Percentiles rank a stretch among this genome's conserved stretches.
These are phyloP conservation scores for Dalbergia cochinchinensis DNA, from an alignment of 306 rosid species.

Conservation along the genomic window DNA sequence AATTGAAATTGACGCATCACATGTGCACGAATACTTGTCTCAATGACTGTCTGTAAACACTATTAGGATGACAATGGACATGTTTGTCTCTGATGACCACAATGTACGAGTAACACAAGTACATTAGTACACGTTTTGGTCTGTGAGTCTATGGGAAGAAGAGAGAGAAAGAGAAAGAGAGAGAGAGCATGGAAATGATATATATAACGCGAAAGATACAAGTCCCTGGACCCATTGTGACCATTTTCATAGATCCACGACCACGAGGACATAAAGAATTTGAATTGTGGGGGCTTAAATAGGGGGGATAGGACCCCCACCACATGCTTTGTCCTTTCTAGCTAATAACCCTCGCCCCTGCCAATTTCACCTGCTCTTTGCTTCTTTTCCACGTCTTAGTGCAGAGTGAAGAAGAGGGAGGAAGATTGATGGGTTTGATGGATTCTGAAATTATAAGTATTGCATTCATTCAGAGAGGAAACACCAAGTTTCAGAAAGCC, in stretches of 20 bases:
- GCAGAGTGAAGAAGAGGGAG: slow-evolving; percentile 46
- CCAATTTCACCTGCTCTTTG: slow-evolving; percentile 61
- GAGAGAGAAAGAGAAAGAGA: slow-evolving; percentile 5
- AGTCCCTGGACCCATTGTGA: slow-evolving; percentile 50
- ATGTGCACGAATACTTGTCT: slow-evolving; percentile 55
- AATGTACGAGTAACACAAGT: slow-evolving; percentile 44
- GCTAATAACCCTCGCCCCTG: slow-evolving; percentile 47
- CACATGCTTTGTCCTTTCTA: slow-evolving; percentile 67
- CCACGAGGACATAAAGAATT: slow-evolving; percentile 58
- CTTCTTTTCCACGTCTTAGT: slow-evolving; percentile 80
- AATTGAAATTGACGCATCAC: slow-evolving; percentile 57
- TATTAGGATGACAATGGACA: slow-evolving; percentile 48
- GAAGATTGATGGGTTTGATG: slow-evolving; percentile 75
- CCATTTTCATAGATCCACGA: slow-evolving; percentile 45
- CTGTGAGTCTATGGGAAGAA: slow-evolving; percentile 22
- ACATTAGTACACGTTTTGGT: slow-evolving; percentile 49
- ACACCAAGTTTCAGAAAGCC: slow-evolving; percentile 52
- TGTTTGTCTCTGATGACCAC: slow-evolving; percentile 52
- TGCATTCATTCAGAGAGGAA: slow-evolving; percentile 46
- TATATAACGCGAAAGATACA: slow-evolving; percentile 49
- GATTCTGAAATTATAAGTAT: slow-evolving; percentile 63
- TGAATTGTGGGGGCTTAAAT: slow-evolving; percentile 55
- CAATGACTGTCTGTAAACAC: slow-evolving; percentile 53
- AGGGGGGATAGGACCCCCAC: slow-evolving; percentile 58
- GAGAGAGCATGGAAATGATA: slow-evolving; percentile 23